Conservation (phyloP, 129 eudicot species). For the Cynara cardunculus region DNA sequence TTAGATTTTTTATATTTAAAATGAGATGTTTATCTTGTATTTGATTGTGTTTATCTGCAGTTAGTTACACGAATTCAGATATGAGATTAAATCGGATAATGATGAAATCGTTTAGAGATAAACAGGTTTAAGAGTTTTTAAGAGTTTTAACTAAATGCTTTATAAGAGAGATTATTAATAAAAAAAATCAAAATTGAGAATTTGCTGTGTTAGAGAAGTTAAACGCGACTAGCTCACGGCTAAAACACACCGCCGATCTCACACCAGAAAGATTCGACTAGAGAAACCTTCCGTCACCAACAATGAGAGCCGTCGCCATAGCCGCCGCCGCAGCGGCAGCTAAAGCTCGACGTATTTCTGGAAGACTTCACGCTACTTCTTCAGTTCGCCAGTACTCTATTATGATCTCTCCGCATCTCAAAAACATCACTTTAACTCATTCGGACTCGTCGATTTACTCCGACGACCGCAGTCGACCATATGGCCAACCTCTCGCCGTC, state of each 20-base stretch:
- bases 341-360: conserved; percentile 3
- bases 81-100: too few species aligned
- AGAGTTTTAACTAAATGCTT: too few species aligned
- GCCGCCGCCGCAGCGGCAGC: conserved; percentile 14
- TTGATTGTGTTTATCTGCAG: too few species aligned
- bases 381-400: conserved; percentile 26
- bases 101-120: too few species aligned
- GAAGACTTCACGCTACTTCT: conserved; percentile 7
- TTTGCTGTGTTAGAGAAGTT: too few species aligned
- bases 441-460: conserved; percentile 20
- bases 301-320: conserved; percentile 25
- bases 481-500: conserved; percentile 22
- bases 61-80: too few species aligned
- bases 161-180: too few species aligned
- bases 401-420: conserved; percentile 21
- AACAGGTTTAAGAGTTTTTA: too few species aligned
- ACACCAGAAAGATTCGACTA: background rate
- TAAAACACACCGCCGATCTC: conserved; percentile 5
- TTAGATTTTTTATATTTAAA: too few species aligned
- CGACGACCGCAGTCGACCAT: background rate
- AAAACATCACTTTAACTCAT: conserved; percentile 9
- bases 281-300: background rate
- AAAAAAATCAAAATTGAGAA: too few species aligned
- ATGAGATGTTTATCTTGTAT: too few species aligned
- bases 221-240: background rate